phyloP scores from a whole-genome alignment of 805 yeast genomes.

The Sungouiozyma intestinalis region DNA sequence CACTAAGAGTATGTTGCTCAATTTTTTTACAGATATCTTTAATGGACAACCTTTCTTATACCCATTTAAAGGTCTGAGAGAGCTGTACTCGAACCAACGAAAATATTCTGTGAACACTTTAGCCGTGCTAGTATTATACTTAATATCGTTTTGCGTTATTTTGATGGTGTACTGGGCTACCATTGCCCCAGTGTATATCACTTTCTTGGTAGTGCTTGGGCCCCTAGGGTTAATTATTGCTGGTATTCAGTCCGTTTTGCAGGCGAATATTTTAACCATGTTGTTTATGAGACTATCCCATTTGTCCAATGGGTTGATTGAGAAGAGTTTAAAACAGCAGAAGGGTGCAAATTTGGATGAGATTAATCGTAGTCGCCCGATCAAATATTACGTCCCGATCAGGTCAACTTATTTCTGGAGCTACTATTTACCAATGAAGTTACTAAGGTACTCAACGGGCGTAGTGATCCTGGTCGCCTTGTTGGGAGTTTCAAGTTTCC shows the following conservation, averaged over 20 bases:
- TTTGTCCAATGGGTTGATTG: slow-evolving; percentile 12
- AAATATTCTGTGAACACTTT: slow-evolving; percentile 9
- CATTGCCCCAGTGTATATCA: slow-evolving; percentile 23
- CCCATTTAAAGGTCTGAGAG: slow-evolving; percentile 18
- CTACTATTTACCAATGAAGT: slow-evolving; percentile 21
- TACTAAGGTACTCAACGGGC: slow-evolving; percentile 12
- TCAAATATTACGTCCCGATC: slow-evolving; percentile 22
- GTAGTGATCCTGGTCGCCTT: slow-evolving; percentile 6
- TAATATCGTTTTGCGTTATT: slow-evolving; percentile 12
- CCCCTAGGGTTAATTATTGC: slow-evolving; percentile 23
- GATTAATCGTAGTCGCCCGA: slow-evolving; percentile 8
- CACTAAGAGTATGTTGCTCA: slow-evolving; percentile 5
- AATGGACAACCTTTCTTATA: slow-evolving; percentile 16
- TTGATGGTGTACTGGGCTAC: slow-evolving; percentile 22
- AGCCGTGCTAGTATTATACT: slow-evolving; percentile 10
- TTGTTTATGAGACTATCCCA: slow-evolving; percentile 24
- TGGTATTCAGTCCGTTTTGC: slow-evolving; percentile 21
- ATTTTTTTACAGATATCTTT: slow-evolving; percentile 18
- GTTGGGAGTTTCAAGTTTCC: slow-evolving; percentile 18
- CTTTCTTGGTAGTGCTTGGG: slow-evolving; percentile 21
- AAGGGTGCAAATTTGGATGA: slow-evolving; percentile 7
- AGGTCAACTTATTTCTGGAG: slow-evolving; percentile 21
- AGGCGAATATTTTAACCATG: slow-evolving; percentile 24
- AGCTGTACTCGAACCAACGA: slow-evolving; percentile 9
- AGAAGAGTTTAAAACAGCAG: slow-evolving; percentile 6